Conservation (phyloP, 2,329 filamentous ascomycete genomes). For the Pestalotiopsis sp. region DNA sequence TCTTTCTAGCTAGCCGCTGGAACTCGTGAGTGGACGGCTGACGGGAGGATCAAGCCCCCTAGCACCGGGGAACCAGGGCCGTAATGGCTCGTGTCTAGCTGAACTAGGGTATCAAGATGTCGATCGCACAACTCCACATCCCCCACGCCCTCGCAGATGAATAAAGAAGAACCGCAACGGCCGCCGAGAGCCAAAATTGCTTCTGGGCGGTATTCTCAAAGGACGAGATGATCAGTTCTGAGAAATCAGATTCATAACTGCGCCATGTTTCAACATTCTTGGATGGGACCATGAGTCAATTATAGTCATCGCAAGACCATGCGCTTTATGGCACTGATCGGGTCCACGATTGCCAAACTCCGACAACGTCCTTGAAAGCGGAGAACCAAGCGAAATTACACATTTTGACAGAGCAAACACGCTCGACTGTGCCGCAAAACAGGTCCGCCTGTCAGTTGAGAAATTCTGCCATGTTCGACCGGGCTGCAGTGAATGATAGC, state of each 20-base stretch:
- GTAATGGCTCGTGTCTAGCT: background rate
- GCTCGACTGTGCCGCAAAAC: background rate
- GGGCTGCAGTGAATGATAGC: background rate
- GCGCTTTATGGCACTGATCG: background rate
- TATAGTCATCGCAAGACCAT: background rate
- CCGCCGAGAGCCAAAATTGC: background rate
- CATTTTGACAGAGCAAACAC: background rate
- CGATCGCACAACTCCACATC: background rate
- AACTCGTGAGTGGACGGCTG: background rate
- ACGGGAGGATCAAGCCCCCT: background rate
- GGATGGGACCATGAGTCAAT: background rate
- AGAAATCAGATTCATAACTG: background rate
- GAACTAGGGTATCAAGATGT: background rate
- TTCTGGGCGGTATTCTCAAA: background rate
- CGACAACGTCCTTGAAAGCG: background rate
- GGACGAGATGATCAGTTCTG: background rate
- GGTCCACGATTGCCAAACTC: background rate
- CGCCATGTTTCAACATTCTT: background rate
- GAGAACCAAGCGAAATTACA: background rate
- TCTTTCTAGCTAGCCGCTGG: background rate
- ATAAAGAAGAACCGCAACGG: background rate
- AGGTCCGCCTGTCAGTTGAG: background rate
- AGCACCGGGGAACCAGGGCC: background rate
- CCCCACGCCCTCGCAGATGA: background rate
- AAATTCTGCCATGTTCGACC: background rate